A percentile compares a stretch with the other conserved stretches of the same genome.
These are phyloP conservation scores for Neurospora sp. DNA, from an alignment of 495 filamentous ascomycete genomes.

Conservation along the genomic window DNA sequence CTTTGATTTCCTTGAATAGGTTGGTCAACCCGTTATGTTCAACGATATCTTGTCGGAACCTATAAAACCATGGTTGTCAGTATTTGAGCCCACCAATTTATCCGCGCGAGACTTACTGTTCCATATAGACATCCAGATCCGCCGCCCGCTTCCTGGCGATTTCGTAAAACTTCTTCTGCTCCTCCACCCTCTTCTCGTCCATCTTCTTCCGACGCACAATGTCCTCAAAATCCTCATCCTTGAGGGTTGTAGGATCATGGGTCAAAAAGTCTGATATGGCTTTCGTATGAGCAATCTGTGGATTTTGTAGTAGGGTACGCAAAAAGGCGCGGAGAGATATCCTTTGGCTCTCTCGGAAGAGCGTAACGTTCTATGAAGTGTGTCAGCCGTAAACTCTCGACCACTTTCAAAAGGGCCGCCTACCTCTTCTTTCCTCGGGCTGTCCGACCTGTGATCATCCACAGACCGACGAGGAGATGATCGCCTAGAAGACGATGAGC, in stretches of 20 bases:
- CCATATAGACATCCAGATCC: constrained; percentile 96
- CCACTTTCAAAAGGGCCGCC: background rate
- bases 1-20: constrained; percentile 83
- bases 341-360: constrained; percentile 85
- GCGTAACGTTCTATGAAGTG: constrained; percentile 33
- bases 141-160: constrained; percentile 82
- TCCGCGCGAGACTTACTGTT: constrained; percentile 53
- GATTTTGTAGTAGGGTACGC: constrained; percentile 70
- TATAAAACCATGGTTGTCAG: constrained; percentile 7
- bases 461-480: constrained; percentile 29
- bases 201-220: constrained; percentile 67
- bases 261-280: constrained; percentile 77
- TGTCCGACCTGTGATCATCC: constrained; percentile 11
- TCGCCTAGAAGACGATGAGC: constrained; percentile 19
- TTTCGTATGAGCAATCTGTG: constrained; percentile 68
- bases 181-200: constrained; percentile 79
- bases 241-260: constrained; percentile 52
- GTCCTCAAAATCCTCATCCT: constrained; percentile 74
- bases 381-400: background rate
- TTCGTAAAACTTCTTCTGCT: constrained; percentile 91
- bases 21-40: constrained; percentile 75
- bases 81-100: background rate
- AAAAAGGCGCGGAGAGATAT: constrained; percentile 87
- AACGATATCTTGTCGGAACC: constrained; percentile 48
- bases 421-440: constrained; percentile 13